phyloP scores from a whole-genome alignment of 2,329 filamentous ascomycete species.

The Aspergillus costaricaensis region DNA sequence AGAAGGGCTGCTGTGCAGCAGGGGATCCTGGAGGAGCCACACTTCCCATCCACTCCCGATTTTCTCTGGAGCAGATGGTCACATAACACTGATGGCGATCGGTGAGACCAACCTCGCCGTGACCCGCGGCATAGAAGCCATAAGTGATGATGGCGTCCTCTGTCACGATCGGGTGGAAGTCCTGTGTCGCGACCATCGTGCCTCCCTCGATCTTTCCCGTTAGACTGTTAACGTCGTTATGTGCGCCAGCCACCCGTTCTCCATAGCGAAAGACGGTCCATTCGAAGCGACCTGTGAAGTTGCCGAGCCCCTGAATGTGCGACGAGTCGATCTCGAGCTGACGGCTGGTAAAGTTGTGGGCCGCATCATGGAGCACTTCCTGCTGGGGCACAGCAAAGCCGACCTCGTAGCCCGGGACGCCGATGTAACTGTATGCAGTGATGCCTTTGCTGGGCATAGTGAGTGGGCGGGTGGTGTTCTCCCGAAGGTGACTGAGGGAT shows the following conservation, averaged over 20 bases:
- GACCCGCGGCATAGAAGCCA: slow-evolving; percentile 6
- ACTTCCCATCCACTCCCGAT: slow-evolving; percentile 3
- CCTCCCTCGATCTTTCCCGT: neutral
- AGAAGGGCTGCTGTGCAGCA: slow-evolving; percentile 3
- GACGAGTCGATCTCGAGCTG: slow-evolving; percentile 3
- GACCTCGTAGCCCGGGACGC: slow-evolving; percentile 1
- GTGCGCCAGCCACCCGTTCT: neutral
- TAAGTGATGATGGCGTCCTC: slow-evolving; percentile 10
- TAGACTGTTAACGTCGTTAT: slow-evolving; percentile 1
- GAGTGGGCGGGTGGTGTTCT: neutral
- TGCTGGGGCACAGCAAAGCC: slow-evolving; percentile 1
- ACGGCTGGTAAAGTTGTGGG: neutral
- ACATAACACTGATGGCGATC: slow-evolving; percentile 7
- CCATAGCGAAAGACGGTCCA: slow-evolving; percentile 6
- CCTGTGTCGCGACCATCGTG: slow-evolving; percentile 4
- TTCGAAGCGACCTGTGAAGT: slow-evolving; percentile 4
- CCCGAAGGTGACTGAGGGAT: neutral
- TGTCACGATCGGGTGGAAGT: slow-evolving; percentile 4
- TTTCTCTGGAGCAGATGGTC: neutral
- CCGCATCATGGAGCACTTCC: neutral
- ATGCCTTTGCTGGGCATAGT: slow-evolving; percentile 6
- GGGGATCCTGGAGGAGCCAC: neutral
- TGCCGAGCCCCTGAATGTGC: neutral
- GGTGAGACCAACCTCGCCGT: slow-evolving; percentile 5
- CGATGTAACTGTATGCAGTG: slow-evolving; percentile 8